Conservation (phyloP, 208 protist species). For the Strigomonas galati region DNA sequence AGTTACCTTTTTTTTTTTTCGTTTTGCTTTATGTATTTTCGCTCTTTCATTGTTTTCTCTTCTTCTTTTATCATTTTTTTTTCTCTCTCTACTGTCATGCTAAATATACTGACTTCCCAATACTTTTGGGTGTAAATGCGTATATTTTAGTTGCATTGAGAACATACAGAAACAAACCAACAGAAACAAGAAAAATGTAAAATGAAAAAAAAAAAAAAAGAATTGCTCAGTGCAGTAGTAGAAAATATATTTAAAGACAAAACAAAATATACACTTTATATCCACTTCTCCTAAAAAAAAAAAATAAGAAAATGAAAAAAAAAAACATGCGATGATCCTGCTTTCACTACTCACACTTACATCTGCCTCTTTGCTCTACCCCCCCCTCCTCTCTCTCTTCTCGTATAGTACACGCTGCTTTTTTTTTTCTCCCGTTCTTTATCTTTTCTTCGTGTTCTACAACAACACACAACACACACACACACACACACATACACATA, state of each 20-base stretch:
- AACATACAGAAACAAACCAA: not conserved
- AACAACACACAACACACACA: too few species aligned
- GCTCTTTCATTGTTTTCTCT: slow-evolving; percentile 7
- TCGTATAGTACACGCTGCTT: not conserved
- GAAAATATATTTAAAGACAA: slow-evolving; percentile 8
- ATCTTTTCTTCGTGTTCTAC: not conserved
- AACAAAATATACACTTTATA: slow-evolving; percentile 2
- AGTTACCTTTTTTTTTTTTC: slow-evolving; percentile 13
- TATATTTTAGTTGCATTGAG: not conserved
- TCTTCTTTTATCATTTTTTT: slow-evolving; percentile 10
- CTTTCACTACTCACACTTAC: too few species aligned
- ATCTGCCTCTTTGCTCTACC: not conserved
- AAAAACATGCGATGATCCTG: too few species aligned
- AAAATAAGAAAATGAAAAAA: not conserved
- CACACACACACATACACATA: too few species aligned
- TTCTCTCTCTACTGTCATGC: slow-evolving; percentile 6
- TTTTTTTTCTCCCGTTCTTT: not conserved
- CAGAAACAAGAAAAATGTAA: not conserved
- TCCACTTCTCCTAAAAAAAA: not conserved
- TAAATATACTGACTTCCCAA: too few species aligned
- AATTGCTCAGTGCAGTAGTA: too few species aligned
- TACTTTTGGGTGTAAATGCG: too few species aligned
- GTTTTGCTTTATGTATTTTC: slow-evolving; percentile 5
- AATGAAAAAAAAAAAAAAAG: not conserved
- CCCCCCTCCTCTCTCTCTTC: too few species aligned